Conservation (phyloP, 2,329 filamentous ascomycete genomes). For the Blumeria graminis region DNA sequence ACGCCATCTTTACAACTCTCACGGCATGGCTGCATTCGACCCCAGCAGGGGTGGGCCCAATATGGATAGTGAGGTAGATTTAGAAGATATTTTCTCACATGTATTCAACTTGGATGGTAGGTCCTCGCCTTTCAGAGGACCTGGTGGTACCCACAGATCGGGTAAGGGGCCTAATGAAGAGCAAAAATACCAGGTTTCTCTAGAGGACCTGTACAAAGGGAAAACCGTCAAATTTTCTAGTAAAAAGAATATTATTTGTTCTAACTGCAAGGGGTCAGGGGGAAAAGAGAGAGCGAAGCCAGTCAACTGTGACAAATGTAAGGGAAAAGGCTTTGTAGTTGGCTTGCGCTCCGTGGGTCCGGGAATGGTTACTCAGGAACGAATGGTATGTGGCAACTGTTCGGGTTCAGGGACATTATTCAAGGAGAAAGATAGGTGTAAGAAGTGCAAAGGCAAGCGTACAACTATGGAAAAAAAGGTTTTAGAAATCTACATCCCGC, state of each 20-base stretch:
- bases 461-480: slow-evolving; percentile 78
- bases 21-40: slow-evolving; percentile 92
- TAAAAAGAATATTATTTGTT: slow-evolving; percentile 81
- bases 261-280: slow-evolving; percentile 65
- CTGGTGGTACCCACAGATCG: slow-evolving; percentile 29
- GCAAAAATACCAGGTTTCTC: slow-evolving; percentile 68
- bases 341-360: slow-evolving; percentile 66
- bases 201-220: slow-evolving; percentile 95
- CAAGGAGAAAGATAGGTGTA: slow-evolving; percentile 94
- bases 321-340: slow-evolving; percentile 54
- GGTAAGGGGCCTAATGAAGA: slow-evolving; percentile 63
- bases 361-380: slow-evolving; percentile 61
- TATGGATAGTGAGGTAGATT: slow-evolving; percentile 42
- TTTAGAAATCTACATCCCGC: slow-evolving; percentile 85
- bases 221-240: slow-evolving; percentile 94
- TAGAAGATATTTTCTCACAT: slow-evolving; percentile 79
- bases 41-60: slow-evolving; percentile 38
- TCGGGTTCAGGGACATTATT: slow-evolving; percentile 64
- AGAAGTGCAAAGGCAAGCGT: slow-evolving; percentile 90
- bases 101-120: slow-evolving; percentile 45
- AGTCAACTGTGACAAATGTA: slow-evolving; percentile 61
- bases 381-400: slow-evolving; percentile 61
- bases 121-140: slow-evolving; percentile 13
- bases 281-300: slow-evolving; percentile 82
- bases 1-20: slow-evolving; percentile 70